Conservation (phyloP, 2,329 filamentous ascomycete genomes). For the Beauveria sp. region DNA sequence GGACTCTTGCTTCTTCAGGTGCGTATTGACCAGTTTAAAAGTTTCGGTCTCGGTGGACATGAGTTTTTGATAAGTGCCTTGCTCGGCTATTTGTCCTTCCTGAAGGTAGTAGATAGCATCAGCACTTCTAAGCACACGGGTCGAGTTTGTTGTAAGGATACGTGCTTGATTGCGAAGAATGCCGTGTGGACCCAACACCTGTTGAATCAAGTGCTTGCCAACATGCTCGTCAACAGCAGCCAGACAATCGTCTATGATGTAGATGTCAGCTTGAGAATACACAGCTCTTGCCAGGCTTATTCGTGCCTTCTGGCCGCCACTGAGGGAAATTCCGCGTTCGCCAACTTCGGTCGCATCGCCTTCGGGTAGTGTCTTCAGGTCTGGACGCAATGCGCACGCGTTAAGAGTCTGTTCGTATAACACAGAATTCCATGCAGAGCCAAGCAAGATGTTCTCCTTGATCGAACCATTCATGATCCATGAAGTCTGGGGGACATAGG, state of each 20-base stretch:
- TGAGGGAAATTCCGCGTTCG: conserved; percentile 83
- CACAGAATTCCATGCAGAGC: conserved; percentile 75
- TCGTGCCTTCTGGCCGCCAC: conserved; percentile 83
- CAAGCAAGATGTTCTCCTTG: conserved; percentile 86
- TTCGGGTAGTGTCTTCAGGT: conserved; percentile 78
- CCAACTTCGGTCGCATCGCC: conserved; percentile 88
- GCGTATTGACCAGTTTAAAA: conserved; percentile 64
- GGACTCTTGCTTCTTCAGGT: conserved; percentile 44
- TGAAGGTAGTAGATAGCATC: conserved; percentile 74
- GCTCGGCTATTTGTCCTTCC: conserved; percentile 70
- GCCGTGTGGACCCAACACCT: conserved; percentile 73
- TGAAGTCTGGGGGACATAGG: conserved; percentile 80
- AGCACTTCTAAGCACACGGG: conserved; percentile 74
- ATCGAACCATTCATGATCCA: conserved; percentile 96
- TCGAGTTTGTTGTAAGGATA: conserved; percentile 82
- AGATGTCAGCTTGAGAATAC: conserved; percentile 82
- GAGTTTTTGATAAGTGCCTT: conserved; percentile 76
- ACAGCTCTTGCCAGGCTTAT: conserved; percentile 80
- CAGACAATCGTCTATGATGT: conserved; percentile 78
- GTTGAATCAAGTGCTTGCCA: conserved; percentile 79
- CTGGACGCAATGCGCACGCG: conserved; percentile 75
- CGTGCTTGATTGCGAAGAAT: conserved; percentile 72
- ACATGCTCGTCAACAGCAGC: conserved; percentile 91
- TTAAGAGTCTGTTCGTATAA: conserved; percentile 85
- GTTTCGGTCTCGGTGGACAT: conserved; percentile 87